phyloP scores from a whole-genome alignment of 1,139 yeast genomes.

The Taphrina flavorubra region DNA sequence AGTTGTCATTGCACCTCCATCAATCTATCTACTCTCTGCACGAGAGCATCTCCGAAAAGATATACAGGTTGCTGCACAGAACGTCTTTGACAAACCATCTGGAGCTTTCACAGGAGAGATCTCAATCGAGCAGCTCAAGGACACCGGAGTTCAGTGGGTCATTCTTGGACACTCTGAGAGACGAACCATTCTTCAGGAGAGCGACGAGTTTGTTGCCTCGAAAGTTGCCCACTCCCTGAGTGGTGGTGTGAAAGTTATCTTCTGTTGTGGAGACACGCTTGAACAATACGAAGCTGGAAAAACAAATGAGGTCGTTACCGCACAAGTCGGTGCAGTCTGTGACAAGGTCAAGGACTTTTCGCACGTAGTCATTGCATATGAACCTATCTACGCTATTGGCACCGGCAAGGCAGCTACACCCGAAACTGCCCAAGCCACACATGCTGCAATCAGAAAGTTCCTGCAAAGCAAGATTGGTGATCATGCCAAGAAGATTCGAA shows the following conservation, averaged over 20 bases:
- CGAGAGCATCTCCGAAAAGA: slow-evolving; percentile 72
- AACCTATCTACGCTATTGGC: slow-evolving; percentile 99
- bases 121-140: slow-evolving; percentile 82
- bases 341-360: slow-evolving; percentile 88
- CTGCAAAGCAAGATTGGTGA: slow-evolving; percentile 77
- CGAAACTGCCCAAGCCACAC: slow-evolving; percentile 77
- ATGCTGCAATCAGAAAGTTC: slow-evolving; percentile 83
- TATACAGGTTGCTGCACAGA: slow-evolving; percentile 87
- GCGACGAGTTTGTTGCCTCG: slow-evolving; percentile 89
- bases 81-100: slow-evolving; percentile 79
- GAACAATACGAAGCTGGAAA: slow-evolving; percentile 90
- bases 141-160: slow-evolving; percentile 92
- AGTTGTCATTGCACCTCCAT: slow-evolving; percentile 96
- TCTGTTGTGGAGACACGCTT: slow-evolving; percentile 64
- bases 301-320: slow-evolving; percentile 84
- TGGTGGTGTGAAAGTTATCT: slow-evolving; percentile 43
- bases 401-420: slow-evolving; percentile 99
- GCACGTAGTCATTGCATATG: slow-evolving; percentile 93
- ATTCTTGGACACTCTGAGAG: slow-evolving; percentile 99
- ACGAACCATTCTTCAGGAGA: slow-evolving; percentile 89
- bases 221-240: slow-evolving; percentile 87
- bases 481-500: slow-evolving; percentile 78
- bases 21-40: slow-evolving; percentile 84
- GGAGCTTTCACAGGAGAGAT: slow-evolving; percentile 99
- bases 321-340: slow-evolving; percentile 89